These are phyloP conservation scores for Sporothrix sp. DNA, from an alignment of 2,329 filamentous ascomycete genomes.

Conservation along the genomic window DNA sequence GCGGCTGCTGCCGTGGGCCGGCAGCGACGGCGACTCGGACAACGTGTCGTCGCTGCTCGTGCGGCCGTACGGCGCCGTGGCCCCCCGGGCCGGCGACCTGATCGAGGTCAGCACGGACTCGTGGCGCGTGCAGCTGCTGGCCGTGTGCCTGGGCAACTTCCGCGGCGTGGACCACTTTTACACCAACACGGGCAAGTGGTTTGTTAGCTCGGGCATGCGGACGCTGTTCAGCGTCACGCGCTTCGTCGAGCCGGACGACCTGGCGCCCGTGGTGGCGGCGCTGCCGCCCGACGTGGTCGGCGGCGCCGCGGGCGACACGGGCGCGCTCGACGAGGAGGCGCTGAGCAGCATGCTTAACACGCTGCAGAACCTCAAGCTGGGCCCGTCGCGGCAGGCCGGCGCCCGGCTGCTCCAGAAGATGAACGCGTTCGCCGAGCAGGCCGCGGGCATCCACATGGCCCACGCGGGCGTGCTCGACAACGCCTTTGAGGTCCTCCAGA, in stretches of 20 bases:
- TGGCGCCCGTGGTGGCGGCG: slow-evolving; percentile 32
- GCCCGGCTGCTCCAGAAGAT: slow-evolving; percentile 38
- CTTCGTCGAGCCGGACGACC: slow-evolving; percentile 34
- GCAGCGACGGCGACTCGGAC: slow-evolving; percentile 18
- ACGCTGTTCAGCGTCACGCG: slow-evolving; percentile 41
- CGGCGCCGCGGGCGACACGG: too few relatives aligned
- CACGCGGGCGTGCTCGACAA: slow-evolving; percentile 40
- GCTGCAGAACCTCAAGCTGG: slow-evolving; percentile 31
- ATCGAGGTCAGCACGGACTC: slow-evolving; percentile 33
- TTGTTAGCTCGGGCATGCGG: slow-evolving; percentile 35
- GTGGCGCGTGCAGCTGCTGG: slow-evolving; percentile 36
- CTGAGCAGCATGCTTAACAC: slow-evolving; percentile 25
- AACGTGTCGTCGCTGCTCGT: slow-evolving; percentile 15
- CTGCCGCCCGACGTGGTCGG: slow-evolving; percentile 23
- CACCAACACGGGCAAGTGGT: slow-evolving; percentile 41
- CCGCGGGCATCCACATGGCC: slow-evolving; percentile 37
- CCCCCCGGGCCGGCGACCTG: slow-evolving; percentile 37
- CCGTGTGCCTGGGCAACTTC: slow-evolving; percentile 43
- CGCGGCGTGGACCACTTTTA: slow-evolving; percentile 46
- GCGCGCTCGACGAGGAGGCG: not conserved
- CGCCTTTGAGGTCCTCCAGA: slow-evolving; percentile 31
- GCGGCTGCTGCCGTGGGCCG: slow-evolving; percentile 26
- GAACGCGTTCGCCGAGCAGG: slow-evolving; percentile 32
- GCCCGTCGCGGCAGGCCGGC: slow-evolving; percentile 35
- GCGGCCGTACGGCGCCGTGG: slow-evolving; percentile 17